Conservation (phyloP, 2,329 filamentous ascomycete genomes). For the Aspergillus sp. region DNA sequence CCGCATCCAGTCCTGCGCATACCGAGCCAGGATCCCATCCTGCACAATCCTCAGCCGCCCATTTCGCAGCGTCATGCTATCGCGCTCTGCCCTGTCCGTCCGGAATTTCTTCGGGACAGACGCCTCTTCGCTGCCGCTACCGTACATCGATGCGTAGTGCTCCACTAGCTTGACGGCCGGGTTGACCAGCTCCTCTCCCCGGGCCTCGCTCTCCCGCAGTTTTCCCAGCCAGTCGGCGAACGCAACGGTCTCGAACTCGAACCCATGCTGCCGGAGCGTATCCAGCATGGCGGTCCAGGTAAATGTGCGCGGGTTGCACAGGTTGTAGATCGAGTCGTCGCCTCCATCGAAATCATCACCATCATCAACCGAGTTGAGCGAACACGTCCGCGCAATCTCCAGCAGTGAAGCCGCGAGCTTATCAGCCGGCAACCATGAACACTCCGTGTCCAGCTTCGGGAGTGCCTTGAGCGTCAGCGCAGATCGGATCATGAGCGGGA, state of each 20-base stretch:
- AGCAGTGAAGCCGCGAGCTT: slow-evolving; percentile 27
- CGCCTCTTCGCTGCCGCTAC: background rate
- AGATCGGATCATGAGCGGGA: slow-evolving; percentile 35
- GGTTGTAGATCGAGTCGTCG: slow-evolving; percentile 31
- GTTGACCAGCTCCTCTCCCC: slow-evolving; percentile 29
- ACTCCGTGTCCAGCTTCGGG: slow-evolving; percentile 24
- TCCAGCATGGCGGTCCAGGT: slow-evolving; percentile 36
- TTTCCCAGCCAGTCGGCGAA: slow-evolving; percentile 35
- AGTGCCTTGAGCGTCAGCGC: slow-evolving; percentile 27
- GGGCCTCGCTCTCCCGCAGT: slow-evolving; percentile 28
- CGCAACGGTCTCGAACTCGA: slow-evolving; percentile 35
- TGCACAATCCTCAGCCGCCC: slow-evolving; percentile 27
- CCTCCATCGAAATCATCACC: background rate
- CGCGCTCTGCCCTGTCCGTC: slow-evolving; percentile 29
- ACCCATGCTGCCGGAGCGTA: slow-evolving; percentile 27
- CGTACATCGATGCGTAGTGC: slow-evolving; percentile 32
- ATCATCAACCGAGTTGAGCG: background rate
- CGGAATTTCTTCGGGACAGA: slow-evolving; percentile 17
- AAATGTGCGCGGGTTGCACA: slow-evolving; percentile 32
- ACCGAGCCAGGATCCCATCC: slow-evolving; percentile 32
- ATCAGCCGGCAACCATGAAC: slow-evolving; percentile 35
- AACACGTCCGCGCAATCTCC: slow-evolving; percentile 23
- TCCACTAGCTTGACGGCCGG: slow-evolving; percentile 34
- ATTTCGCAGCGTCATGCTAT: slow-evolving; percentile 29
- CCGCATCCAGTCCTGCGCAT: slow-evolving; percentile 29